A percentile compares a stretch with the other conserved stretches of the same genome.
Evolutionary conservation across 2,329 filamentous ascomycete genomes (phyloP).

Genomic region (Fusarium sterilihyphosum): DNA sequence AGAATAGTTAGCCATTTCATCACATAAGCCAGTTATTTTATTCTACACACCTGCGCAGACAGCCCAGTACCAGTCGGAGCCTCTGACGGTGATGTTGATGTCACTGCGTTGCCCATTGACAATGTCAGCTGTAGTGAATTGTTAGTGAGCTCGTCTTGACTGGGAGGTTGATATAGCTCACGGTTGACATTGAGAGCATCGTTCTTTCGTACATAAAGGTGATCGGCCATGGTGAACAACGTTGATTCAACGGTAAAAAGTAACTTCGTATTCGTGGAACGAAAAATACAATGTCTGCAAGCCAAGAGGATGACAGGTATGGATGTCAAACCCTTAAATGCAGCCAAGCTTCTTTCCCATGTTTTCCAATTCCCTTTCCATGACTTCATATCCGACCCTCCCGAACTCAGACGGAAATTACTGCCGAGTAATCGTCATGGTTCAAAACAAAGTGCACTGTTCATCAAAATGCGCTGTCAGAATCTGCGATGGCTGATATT

Average conservation of each 20-base stretch:
- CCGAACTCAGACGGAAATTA: neutral
- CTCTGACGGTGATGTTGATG: conserved; percentile 67
- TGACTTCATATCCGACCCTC: conserved; percentile 12
- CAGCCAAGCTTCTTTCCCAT: neutral
- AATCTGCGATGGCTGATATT: neutral
- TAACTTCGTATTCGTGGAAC: neutral
- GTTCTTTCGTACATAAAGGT: neutral
- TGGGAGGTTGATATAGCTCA: neutral
- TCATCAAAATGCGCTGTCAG: neutral
- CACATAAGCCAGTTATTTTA: fast-evolving
- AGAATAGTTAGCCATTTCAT: conserved; percentile 52
- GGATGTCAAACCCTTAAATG: neutral
- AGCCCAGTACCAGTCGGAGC: conserved; percentile 71
- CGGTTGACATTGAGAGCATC: conserved; percentile 19
- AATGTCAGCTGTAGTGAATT: neutral
- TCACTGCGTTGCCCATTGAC: conserved; percentile 48
- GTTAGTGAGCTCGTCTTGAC: neutral
- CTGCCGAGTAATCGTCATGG: conserved; percentile 24
- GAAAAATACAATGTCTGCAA: neutral
- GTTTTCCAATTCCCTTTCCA: neutral
- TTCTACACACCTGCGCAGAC: neutral
- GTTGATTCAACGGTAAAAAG: neutral
- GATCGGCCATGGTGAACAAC: neutral
- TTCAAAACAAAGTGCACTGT: neutral
- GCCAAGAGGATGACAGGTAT: neutral